These are phyloP conservation scores for Coniosporium tulheliwenetii DNA, from an alignment of 2,329 filamentous ascomycete genomes.

Conservation along the genomic window DNA sequence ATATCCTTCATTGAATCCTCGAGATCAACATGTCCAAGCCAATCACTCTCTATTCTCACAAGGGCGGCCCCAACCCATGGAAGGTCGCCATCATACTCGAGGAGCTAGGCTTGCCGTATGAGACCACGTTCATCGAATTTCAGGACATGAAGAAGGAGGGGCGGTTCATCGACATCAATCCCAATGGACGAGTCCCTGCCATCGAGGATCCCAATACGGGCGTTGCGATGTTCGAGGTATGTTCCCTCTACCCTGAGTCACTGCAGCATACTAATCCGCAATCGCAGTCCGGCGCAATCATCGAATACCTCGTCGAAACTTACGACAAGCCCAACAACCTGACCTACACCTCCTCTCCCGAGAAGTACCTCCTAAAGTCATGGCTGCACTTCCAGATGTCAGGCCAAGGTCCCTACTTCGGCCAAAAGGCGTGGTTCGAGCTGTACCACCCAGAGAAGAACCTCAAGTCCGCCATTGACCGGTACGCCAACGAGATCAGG, in stretches of 20 bases:
- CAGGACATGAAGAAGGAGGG: conserved; percentile 21
- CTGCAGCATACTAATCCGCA: background rate
- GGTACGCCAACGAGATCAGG: conserved; percentile 32
- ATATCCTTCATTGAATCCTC: too few species aligned
- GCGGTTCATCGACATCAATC: conserved; percentile 23
- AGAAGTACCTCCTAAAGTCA: conserved; percentile 22
- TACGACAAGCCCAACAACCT: conserved; percentile 29
- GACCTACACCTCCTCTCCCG: conserved; percentile 20
- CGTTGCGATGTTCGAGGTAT: conserved; percentile 21
- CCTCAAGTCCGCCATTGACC: conserved; percentile 26
- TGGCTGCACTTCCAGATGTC: conserved; percentile 29
- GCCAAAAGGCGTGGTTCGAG: conserved; percentile 23
- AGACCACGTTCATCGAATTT: conserved; percentile 18
- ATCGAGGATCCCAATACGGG: conserved; percentile 31
- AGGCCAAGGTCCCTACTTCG: conserved; percentile 30
- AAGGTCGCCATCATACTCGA: conserved; percentile 30
- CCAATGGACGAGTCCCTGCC: conserved; percentile 27
- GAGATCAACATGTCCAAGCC: background rate
- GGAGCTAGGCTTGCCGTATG: conserved; percentile 26
- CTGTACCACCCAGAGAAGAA: conserved; percentile 22
- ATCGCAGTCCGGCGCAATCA: conserved; percentile 10
- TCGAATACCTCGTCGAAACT: conserved; percentile 18
- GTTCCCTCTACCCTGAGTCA: background rate
- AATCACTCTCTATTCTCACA: conserved; percentile 1
- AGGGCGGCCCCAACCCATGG: conserved; percentile 21